Base-by-base conservation (phyloP, 2,329 filamentous ascomycete species). In the Lasiodiplodia theobromae region DNA sequence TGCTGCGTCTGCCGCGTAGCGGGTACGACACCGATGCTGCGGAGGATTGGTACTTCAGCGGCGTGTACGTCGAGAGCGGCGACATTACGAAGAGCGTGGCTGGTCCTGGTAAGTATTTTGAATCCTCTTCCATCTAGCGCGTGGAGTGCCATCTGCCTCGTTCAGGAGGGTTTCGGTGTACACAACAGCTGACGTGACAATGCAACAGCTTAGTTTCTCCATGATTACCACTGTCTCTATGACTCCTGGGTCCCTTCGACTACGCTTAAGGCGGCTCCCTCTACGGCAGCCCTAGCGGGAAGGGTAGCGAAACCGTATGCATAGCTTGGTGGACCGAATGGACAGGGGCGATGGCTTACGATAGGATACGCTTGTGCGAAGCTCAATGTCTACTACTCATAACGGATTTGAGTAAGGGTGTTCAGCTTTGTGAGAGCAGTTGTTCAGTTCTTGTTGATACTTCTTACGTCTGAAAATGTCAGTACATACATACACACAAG, bases 41-140 rank as follows among this genome's bases (percentile, higher is more conserved):
- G 2, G 90, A 92, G 82, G 90, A 92, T 74, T 89, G 89, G 82
- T 92, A 87, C 77, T 92, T 91, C 80, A 89, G 87, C 3, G 90
- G 91, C 10, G 88, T 92, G 3, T 93, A 91, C 73, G 84, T 92
- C 60, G 91, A 93, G 83, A 84, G 81, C 57, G 88, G 87, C 3
- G 75, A n/a, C 7, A n/a, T 78, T 10, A 78, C 75, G 0, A 74
- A 70, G 25, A 69, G 69, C 8, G 69, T 76, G 18, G 56, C 67
- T 21, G 74, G 73, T 11, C 71, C 74, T 34, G 70, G 67, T 66
- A 51, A 66, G 63, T 31, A 10, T 23, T 52, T 21, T n/a, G 52
- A 63, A 6, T 66, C 64, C 53, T 53, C 69, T 54, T 23, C 47
- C 18, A 1, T 28, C 25, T 28, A 28, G 25, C 25, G 5, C 25